Base-by-base conservation (phyloP, 441 rosid species). In the Mallotus repandus region DNA sequence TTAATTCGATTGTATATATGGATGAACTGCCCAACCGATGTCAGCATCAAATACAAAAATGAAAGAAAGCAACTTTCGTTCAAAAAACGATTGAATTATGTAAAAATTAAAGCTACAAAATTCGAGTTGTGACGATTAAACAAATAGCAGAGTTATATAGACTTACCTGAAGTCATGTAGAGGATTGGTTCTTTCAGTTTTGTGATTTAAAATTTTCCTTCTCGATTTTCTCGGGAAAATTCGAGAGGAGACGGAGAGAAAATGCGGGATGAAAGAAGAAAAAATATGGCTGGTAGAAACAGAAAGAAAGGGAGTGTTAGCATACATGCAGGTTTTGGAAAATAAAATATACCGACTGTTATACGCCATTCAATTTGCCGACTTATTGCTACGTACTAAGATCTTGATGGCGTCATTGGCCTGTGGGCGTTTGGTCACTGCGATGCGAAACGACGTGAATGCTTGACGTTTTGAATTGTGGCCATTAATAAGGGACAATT, bases 91-190 rank as follows among this genome's bases (percentile, higher is more conserved):
- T 29, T 29, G 32, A 29, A 29, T 29, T 29, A 29, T 29, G 32
- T 29, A 29, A 29, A 29, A 29, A 29, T 29, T 29, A 19, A 53
- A 63, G 21, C 16, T 2, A 19, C 7, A 15, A 43, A 63, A 73
- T 72, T 72, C 25, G 45, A 41, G 15, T 9, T 14, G 25, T 0
- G 19, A 72, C 14, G 8, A 14, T 54, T 11, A 49, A 62, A 38
- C 14, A 72, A 60, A 63, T 35, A 21, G 54, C 5, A 14, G 32
- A 11, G 43, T 29, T 43, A 53, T 43, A 53, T 46, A 41, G 54
- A 63, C 35, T 49, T 58, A 76, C 79, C 79, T 57, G 75, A 76
- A 65, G 71, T 56, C 79, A 76, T 76, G 66, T 58, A n/a, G 50
- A 45, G n/a, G 48, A 53, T 49, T 21, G 4, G 52, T 5, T 71